Evolutionary conservation across 73 alveolate species (phyloP), one percentile per base, ranked within the genome.

Genomic region (Paramecium bursaria): DNA sequence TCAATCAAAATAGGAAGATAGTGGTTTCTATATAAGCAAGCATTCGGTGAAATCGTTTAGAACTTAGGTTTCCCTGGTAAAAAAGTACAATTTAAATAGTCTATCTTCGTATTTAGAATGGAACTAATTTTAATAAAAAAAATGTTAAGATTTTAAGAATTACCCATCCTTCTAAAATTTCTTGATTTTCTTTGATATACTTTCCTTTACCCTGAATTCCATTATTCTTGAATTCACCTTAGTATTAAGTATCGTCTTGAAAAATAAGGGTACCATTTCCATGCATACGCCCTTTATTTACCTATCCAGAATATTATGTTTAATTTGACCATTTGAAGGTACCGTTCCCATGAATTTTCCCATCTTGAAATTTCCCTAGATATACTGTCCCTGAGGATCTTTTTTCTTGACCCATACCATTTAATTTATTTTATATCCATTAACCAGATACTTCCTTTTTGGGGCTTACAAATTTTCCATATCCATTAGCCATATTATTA

Each of bases 51-150:
- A n/a, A n/a, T n/a, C n/a, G n/a, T n/a, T n/a, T n/a, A n/a, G n/a
- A n/a, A n/a, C n/a, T n/a, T n/a, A n/a, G n/a, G n/a, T n/a, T n/a
- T n/a, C n/a, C n/a, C n/a, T n/a, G n/a, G n/a, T n/a, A n/a, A n/a
- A n/a, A n/a, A n/a, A n/a, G n/a, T n/a, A n/a, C n/a, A n/a, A n/a
- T n/a, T n/a, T n/a, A n/a, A n/a, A n/a, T n/a, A n/a, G n/a, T n/a
- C n/a, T n/a, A 35, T 67, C 44, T 19, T 67, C 82, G 33, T 21
- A 67, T 67, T 67, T 67, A 0, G 82, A 67, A 33, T 67, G 82
- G 44, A 33, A 67, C 82, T 67, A 67, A 25, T 21, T 15, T 21
- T 35, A 17, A 4, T 13, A 1, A 67, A 14, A 9, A 31, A 39
- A 30, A n/a, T n/a, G n/a, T n/a, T n/a, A n/a, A n/a, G n/a, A n/a